These are phyloP conservation scores for Curvularia verruculosa DNA, from an alignment of 2,329 filamentous ascomycete genomes.

Conservation along the genomic window DNA sequence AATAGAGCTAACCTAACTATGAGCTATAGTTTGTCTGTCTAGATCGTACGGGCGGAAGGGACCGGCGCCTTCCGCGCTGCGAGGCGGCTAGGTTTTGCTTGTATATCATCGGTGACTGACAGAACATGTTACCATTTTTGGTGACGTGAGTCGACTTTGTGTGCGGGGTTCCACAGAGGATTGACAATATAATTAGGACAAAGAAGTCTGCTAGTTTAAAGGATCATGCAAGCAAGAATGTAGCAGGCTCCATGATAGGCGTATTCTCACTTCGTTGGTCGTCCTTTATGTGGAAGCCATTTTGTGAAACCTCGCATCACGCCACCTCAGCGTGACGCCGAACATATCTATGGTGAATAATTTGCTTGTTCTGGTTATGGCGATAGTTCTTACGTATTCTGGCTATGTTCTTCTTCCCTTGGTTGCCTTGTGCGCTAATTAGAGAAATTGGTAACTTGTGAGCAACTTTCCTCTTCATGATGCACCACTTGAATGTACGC, in stretches of 20 bases:
- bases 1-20: neutral
- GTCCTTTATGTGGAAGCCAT: neutral
- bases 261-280: neutral
- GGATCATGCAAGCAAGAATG: neutral
- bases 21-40: neutral
- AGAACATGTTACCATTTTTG: neutral
- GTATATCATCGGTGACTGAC: neutral
- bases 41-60: neutral
- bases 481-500: neutral
- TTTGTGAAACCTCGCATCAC: neutral
- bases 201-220: neutral
- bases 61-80: neutral
- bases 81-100: neutral
- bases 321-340: neutral
- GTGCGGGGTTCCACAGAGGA: neutral
- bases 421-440: neutral
- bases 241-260: neutral
- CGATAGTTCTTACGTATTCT: neutral
- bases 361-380: neutral
- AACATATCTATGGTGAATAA: neutral
- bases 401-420: neutral
- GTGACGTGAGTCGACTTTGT: neutral
- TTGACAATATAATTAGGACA: neutral
- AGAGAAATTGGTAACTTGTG: neutral
- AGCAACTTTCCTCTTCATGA: neutral